Conservation (phyloP, 768 basidiomycete genomes). For the Leccinum subtestaceum region DNA sequence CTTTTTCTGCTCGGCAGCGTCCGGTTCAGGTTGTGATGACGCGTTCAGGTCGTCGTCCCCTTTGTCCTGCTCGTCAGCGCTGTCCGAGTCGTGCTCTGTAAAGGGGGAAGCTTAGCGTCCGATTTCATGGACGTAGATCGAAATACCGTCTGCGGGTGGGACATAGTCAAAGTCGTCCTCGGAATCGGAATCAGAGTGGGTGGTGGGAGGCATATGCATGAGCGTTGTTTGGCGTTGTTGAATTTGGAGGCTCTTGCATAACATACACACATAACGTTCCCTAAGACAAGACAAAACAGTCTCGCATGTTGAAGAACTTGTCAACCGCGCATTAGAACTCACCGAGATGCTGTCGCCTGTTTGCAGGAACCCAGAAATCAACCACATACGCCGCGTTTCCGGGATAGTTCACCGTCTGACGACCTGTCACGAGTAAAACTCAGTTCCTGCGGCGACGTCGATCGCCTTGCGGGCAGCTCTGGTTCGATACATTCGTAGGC, state of each 20-base stretch:
- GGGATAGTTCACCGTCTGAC: no score
- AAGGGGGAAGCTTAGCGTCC: background rate
- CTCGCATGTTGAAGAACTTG: constrained; percentile 25
- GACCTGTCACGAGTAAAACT: no score
- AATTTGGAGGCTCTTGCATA: constrained; percentile 20
- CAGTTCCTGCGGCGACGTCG: background rate
- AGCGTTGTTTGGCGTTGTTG: constrained; percentile 29
- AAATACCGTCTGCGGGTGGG: constrained; percentile 45
- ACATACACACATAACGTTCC: constrained; percentile 3
- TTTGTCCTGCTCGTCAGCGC: constrained; percentile 35
- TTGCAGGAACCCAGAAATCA: constrained; percentile 39
- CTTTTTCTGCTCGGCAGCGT: constrained; percentile 46
- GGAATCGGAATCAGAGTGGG: constrained; percentile 60
- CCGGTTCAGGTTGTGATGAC: constrained; percentile 24
- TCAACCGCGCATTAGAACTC: no score
- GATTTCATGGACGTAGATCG: background rate
- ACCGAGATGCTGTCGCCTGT: constrained; percentile 42
- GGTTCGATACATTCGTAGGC: constrained; percentile 18
- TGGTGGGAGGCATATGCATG: constrained; percentile 14
- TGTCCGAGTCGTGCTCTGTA: constrained; percentile 35
- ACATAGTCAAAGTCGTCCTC: constrained; percentile 66
- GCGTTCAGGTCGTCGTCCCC: constrained; percentile 27
- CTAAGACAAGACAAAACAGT: constrained; percentile 6
- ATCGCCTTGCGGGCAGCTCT: no score
- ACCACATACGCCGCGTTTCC: no score